Evolutionary conservation across 805 yeast species (phyloP).

Genomic region (Yarrowia sp.): DNA sequence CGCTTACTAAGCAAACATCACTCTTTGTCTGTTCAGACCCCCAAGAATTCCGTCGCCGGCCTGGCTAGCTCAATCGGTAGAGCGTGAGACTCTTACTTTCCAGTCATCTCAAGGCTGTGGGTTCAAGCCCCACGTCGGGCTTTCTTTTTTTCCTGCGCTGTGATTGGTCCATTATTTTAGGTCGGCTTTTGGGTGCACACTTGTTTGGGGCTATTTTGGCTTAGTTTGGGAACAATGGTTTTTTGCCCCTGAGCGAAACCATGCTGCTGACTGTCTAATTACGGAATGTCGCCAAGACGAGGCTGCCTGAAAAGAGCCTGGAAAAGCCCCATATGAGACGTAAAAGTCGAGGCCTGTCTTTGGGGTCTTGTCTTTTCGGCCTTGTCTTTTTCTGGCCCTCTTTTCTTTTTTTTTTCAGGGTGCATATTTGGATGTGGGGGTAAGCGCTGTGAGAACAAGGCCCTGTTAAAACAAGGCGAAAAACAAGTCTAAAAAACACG

Average conservation of each 20-base stretch:
- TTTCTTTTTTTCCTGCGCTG: not conserved
- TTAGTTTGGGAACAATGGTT: not conserved
- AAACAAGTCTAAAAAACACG: not conserved
- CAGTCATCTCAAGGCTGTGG: slow-evolving; percentile 29
- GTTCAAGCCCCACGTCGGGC: slow-evolving; percentile 37
- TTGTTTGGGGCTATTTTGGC: not conserved
- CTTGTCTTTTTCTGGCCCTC: no score
- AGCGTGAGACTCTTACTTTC: slow-evolving; percentile 25
- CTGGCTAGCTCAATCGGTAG: slow-evolving; percentile 37
- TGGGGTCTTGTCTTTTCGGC: not conserved
- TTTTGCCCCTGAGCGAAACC: not conserved
- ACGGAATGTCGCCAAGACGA: not conserved
- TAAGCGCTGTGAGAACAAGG: no score
- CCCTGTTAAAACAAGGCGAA: no score
- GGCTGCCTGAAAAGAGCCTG: not conserved
- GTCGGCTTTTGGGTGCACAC: not conserved
- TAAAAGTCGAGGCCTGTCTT: not conserved
- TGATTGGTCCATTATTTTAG: not conserved
- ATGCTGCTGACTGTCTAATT: slow-evolving; percentile 13
- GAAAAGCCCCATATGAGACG: no score
- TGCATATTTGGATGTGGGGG: not conserved
- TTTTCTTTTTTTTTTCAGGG: not conserved
- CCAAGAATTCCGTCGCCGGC: not conserved
- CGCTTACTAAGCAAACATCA: not conserved
- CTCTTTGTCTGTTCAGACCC: no score